Conservation (phyloP, 2,329 filamentous ascomycete genomes). For the Neonectria neomacrospora region DNA sequence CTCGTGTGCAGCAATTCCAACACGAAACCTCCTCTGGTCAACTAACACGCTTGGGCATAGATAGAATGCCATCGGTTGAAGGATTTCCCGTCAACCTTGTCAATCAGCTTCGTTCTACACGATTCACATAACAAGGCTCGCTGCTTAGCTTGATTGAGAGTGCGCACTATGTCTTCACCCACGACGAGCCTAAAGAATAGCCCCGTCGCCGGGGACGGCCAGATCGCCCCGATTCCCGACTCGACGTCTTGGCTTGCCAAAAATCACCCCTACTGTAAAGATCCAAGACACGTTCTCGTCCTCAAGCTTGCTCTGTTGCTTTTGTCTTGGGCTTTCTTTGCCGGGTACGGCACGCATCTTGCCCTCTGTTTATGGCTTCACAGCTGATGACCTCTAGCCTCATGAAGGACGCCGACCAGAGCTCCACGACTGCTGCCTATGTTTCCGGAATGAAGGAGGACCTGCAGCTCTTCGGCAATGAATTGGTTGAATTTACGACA, state of each 20-base stretch:
- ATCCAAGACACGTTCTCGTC: conserved; percentile 44
- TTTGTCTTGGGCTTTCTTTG: conserved; percentile 42
- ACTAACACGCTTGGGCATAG: background rate
- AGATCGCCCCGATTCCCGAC: background rate
- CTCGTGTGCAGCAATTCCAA: background rate
- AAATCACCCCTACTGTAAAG: conserved; percentile 45
- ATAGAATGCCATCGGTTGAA: conserved; percentile 1
- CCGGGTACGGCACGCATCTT: conserved; percentile 13
- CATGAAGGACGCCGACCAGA: conserved; percentile 38
- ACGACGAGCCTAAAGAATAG: conserved; percentile 25
- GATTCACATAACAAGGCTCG: background rate
- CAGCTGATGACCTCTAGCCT: conserved; percentile 1
- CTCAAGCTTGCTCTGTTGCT: conserved; percentile 46
- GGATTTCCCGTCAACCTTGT: no score
- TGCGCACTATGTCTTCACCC: conserved; percentile 26
- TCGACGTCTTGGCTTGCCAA: conserved; percentile 46
- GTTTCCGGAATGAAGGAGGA: conserved; percentile 42
- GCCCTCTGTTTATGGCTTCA: background rate
- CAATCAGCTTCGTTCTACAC: background rate
- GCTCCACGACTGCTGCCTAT: conserved; percentile 35
- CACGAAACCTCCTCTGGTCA: background rate
- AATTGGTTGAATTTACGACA: conserved; percentile 40
- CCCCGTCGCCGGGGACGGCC: background rate
- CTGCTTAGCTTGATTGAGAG: background rate
- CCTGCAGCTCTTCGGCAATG: conserved; percentile 29